These are phyloP conservation scores for Fraxinus greggii DNA, from an alignment of 305 asterid species.

Conservation along the genomic window DNA sequence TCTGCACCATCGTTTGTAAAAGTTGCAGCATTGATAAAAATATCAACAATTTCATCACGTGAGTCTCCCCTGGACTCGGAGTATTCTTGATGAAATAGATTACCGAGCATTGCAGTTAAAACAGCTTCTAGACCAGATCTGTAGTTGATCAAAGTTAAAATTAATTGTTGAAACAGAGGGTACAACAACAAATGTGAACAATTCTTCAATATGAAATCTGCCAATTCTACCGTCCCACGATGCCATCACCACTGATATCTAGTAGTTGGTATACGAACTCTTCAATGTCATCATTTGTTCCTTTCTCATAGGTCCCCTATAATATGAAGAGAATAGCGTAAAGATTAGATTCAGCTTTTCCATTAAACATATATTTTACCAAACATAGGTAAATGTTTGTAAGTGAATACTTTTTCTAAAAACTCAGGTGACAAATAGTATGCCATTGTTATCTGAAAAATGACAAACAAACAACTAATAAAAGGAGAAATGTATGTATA, in stretches of 20 bases:
- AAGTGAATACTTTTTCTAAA: neutral
- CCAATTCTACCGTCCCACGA: slow-evolving; percentile 57
- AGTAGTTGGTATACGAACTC: slow-evolving; percentile 78
- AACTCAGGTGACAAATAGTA: neutral
- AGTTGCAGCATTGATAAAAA: slow-evolving; percentile 54
- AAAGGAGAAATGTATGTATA: neutral
- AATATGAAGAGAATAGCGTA: slow-evolving; percentile 23
- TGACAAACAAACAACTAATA: neutral
- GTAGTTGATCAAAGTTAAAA: slow-evolving; percentile 28
- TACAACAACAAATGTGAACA: slow-evolving; percentile 1
- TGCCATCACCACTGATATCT: slow-evolving; percentile 69
- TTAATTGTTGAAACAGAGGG: neutral
- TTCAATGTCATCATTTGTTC: slow-evolving; percentile 80
- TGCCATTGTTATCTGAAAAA: neutral
- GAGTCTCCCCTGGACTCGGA: slow-evolving; percentile 45
- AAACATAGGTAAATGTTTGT: neutral
- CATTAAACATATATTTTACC: neutral
- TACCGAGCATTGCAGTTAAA: slow-evolving; percentile 57
- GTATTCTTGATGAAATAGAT: slow-evolving; percentile 45
- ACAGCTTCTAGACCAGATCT: slow-evolving; percentile 83
- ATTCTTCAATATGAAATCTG: neutral
- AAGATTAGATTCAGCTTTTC: neutral
- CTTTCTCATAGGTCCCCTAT: slow-evolving; percentile 89
- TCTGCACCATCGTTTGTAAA: slow-evolving; percentile 34
- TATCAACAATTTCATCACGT: slow-evolving; percentile 39